These are phyloP conservation scores for Komagataea norvegica DNA, from an alignment of 1,139 yeast genomes.

Conservation along the genomic window DNA sequence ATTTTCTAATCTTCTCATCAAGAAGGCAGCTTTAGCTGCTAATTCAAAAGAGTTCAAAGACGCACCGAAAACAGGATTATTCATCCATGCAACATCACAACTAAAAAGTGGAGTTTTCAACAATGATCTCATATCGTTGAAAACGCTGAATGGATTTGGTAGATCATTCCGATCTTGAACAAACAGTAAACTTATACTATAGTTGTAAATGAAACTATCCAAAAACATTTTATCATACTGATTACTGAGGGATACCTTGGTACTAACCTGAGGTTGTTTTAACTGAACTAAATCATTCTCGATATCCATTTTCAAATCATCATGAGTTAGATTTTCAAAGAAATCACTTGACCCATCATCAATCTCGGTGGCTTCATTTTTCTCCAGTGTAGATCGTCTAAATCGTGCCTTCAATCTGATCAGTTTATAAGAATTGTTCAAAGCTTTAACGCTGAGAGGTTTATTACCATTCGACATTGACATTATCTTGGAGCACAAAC, in stretches of 20 bases:
- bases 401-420: conserved; percentile 23
- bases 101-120: conserved; percentile 32
- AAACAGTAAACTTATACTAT: conserved; percentile 31
- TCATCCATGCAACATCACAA: conserved; percentile 33
- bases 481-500: conserved; percentile 33
- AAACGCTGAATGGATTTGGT: conserved; percentile 36
- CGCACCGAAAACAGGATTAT: conserved; percentile 36
- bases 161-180: conserved; percentile 27
- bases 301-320: conserved; percentile 22
- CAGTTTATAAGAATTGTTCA: conserved; percentile 28
- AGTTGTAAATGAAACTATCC: conserved; percentile 37
- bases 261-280: neutral
- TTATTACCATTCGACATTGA: conserved; percentile 29
- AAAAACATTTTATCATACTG: conserved; percentile 31
- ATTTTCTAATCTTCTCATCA: conserved; percentile 28
- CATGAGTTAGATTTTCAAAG: conserved; percentile 8
- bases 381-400: neutral
- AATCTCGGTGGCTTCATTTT: neutral
- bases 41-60: conserved; percentile 35
- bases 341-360: neutral
- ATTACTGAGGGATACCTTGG: neutral
- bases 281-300: conserved; percentile 17
- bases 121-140: conserved; percentile 29
- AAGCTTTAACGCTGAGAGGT: conserved; percentile 29
- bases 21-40: conserved; percentile 37